These are phyloP conservation scores for Rhodamnia rubescens DNA, from an alignment of 345 rosid genomes.

Conservation along the genomic window DNA sequence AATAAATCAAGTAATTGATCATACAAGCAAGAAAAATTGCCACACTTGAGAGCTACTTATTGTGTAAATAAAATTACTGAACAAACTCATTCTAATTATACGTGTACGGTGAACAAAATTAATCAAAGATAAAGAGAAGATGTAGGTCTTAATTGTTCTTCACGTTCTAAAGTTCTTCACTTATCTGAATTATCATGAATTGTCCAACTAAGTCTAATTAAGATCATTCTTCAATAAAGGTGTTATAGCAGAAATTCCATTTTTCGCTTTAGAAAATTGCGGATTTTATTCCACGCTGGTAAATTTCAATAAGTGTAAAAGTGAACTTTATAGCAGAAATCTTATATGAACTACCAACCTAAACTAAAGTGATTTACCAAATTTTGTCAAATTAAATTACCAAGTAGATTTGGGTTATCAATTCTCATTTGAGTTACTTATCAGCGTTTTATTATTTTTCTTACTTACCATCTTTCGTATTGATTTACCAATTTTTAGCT, in stretches of 20 bases:
- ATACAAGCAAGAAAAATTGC: neutral
- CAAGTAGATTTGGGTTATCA: neutral
- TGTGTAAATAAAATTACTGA: neutral
- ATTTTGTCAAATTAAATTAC: neutral
- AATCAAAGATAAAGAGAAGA: too few species aligned
- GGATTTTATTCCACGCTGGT: neutral
- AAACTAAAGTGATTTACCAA: neutral
- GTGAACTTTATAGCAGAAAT: neutral
- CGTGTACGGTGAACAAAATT: too few species aligned
- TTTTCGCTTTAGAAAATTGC: too few species aligned
- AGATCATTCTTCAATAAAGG: neutral
- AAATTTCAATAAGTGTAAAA: neutral
- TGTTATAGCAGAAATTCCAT: neutral
- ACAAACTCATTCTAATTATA: neutral
- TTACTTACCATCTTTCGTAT: neutral
- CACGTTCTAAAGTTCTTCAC: neutral
- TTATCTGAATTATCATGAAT: neutral
- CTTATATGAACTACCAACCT: neutral
- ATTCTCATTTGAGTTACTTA: neutral
- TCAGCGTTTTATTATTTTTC: neutral
- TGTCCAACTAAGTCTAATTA: neutral
- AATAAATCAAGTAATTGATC: neutral
- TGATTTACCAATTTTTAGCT: neutral
- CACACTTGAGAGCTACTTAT: neutral
- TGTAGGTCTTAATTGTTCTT: neutral